Percentiles rank a stretch among this genome's conserved stretches.
These are phyloP conservation scores for Agrocybe praecox DNA, from an alignment of 768 basidiomycete species.

Conservation along the genomic window DNA sequence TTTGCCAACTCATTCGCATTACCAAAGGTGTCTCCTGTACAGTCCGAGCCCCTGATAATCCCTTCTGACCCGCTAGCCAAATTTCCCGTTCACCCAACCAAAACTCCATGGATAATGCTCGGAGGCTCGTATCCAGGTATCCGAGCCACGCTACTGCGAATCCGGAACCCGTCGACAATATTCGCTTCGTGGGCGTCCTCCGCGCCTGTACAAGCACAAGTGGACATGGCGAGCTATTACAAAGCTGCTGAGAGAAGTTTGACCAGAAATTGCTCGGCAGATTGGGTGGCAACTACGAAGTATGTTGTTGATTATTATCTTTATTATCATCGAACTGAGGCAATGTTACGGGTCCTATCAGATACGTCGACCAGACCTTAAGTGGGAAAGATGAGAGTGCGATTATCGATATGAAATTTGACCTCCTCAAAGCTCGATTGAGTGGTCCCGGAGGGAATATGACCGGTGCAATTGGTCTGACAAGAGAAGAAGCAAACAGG, in stretches of 20 bases:
- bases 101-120: conserved; percentile 48
- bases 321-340: neutral
- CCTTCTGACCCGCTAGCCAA: conserved; percentile 1
- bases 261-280: conserved; percentile 52
- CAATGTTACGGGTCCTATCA: neutral
- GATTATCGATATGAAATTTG: conserved; percentile 41
- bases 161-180: conserved; percentile 47
- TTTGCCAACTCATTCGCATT: conserved; percentile 43
- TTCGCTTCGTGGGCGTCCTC: conserved; percentile 53
- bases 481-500: conserved; percentile 30
- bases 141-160: conserved; percentile 43
- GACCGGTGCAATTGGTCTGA: conserved; percentile 34
- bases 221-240: conserved; percentile 54
- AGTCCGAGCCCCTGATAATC: neutral
- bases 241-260: conserved; percentile 50
- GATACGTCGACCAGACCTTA: conserved; percentile 38
- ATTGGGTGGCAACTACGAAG: conserved; percentile 52
- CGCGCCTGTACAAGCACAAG: conserved; percentile 50
- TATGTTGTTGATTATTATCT: neutral
- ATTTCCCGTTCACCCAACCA: conserved; percentile 40
- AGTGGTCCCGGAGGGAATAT: conserved; percentile 46
- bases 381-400: conserved; percentile 31
- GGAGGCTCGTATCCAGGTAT: conserved; percentile 55
- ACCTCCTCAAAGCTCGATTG: conserved; percentile 40
- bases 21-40: neutral